A percentile compares a stretch with the other conserved stretches of the same genome.
These are phyloP conservation scores for Sugiyamaella castrensis DNA, from an alignment of 1,139 yeast genomes.

Conservation along the genomic window DNA sequence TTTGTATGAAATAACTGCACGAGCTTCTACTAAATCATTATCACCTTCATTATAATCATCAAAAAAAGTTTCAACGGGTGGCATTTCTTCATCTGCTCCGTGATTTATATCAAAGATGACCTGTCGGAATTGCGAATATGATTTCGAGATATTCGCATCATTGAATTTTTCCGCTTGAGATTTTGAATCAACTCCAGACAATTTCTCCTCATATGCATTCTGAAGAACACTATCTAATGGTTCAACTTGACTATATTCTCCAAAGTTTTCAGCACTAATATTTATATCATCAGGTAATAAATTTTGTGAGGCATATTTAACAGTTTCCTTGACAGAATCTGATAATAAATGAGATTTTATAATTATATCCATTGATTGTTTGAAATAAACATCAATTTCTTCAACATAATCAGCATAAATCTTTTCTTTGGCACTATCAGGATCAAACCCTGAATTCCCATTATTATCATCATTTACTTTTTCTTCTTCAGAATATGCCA, in stretches of 20 bases:
- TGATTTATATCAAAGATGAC: constrained; percentile 24
- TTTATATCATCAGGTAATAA: not conserved
- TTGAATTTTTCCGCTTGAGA: constrained; percentile 3
- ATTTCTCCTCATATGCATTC: not conserved
- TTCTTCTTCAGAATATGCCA: constrained; percentile 2
- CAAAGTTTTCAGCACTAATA: constrained; percentile 5
- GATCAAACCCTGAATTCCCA: not conserved
- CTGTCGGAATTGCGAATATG: constrained; percentile 31
- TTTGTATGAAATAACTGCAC: constrained; percentile 28
- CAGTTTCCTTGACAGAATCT: not conserved
- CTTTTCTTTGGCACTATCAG: constrained; percentile 1
- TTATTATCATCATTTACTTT: not conserved
- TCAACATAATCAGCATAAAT: not conserved
- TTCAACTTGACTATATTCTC: constrained; percentile 6
- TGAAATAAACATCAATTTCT: not conserved
- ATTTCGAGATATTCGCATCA: not conserved
- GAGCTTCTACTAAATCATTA: constrained; percentile 30
- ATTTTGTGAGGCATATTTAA: constrained; percentile 1
- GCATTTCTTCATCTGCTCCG: constrained; percentile 25
- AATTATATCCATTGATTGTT: constrained; percentile 1
- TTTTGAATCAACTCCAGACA: not conserved
- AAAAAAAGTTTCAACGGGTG: constrained; percentile 23
- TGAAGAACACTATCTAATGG: constrained; percentile 2
- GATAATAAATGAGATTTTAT: not conserved
- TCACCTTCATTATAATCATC: constrained; percentile 29